These are phyloP conservation scores for Daucus carota DNA, from an alignment of 129 eudicot genomes.

Conservation along the genomic window DH1_v3.0 NC_030382.2:47877501-47878000, in stretches of 20 bases:
- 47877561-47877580: conserved; percentile 43
- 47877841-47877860: conserved; percentile 21
- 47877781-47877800: conserved; percentile 52
- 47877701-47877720: conserved; percentile 63
- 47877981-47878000: conserved; percentile 20
- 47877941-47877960: conserved; percentile 23
- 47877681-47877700: conserved; percentile 26
- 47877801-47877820: conserved; percentile 36
- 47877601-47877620: conserved; percentile 31
- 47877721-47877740: conserved; percentile 41
- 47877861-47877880: conserved; percentile 11
- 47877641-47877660: conserved; percentile 24
- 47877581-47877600: conserved; percentile 29
- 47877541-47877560: conserved; percentile 38
- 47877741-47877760: conserved; percentile 36
- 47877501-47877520: conserved; percentile 54
- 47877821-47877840: conserved; percentile 30
- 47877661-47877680: conserved; percentile 5
- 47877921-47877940: conserved; percentile 16
- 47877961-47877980: conserved; percentile 15
- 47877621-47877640: conserved; percentile 21
- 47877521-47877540: conserved; percentile 51
- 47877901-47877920: conserved; percentile 13
- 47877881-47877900: conserved; percentile 1
- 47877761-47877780: conserved; percentile 24